Evolutionary conservation across 148 eudicot species (phyloP).

Genomic region (Fagopyrum homotropicum): DNA sequence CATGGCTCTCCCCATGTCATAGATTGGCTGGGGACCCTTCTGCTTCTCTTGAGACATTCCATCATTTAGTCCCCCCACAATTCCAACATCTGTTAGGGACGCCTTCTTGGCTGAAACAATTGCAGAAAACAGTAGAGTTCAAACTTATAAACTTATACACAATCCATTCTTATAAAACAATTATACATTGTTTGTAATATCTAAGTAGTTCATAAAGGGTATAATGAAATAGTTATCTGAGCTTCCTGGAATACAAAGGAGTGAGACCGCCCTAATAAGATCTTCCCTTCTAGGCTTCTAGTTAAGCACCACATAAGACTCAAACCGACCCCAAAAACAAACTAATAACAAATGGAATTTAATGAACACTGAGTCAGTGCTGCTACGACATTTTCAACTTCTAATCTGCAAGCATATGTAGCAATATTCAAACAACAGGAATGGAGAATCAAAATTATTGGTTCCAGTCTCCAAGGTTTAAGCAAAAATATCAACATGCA

Average conservation of each 20-base stretch:
- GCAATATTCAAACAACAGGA: background rate
- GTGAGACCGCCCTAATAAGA: background rate
- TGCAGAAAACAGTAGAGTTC: background rate
- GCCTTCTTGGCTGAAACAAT: conserved; percentile 85
- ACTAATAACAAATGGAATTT: too few relatives aligned
- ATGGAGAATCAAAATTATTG: background rate
- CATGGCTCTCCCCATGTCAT: conserved; percentile 74
- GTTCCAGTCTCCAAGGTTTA: background rate
- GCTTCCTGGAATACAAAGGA: background rate
- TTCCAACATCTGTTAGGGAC: conserved; percentile 66
- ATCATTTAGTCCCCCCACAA: conserved; percentile 68
- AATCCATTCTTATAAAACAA: too few relatives aligned
- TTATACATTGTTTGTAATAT: too few relatives aligned
- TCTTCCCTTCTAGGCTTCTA: background rate
- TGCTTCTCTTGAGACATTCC: conserved; percentile 49
- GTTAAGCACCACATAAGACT: background rate
- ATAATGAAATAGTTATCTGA: background rate
- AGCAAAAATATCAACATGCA: background rate
- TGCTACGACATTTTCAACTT: too few relatives aligned
- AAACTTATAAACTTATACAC: too few relatives aligned
- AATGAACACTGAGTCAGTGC: too few relatives aligned
- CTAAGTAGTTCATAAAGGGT: background rate
- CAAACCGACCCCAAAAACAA: too few relatives aligned
- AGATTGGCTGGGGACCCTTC: conserved; percentile 51
- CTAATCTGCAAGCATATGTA: too few relatives aligned